phyloP scores from a whole-genome alignment of 768 basidiomycete genomes.

The Calocybe indica region DNA sequence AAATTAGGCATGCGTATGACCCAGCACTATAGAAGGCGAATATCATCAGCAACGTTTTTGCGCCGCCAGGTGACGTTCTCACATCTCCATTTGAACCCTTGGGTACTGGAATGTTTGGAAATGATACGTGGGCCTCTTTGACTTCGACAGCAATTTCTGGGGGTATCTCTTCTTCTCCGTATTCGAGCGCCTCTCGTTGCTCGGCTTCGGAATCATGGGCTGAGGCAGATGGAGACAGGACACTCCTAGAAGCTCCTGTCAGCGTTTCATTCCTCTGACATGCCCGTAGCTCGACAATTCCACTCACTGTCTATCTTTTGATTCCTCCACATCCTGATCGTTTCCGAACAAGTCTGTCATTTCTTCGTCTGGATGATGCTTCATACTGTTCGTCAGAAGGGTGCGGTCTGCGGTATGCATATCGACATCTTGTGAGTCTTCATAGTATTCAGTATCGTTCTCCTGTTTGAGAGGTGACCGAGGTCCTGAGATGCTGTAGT shows the following conservation, averaged over 20 bases:
- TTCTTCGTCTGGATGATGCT: slow-evolving; percentile 16
- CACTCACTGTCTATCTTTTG: slow-evolving; percentile 46
- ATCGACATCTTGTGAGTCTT: slow-evolving; percentile 34
- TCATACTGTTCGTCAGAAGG: slow-evolving; percentile 29
- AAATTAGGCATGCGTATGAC: slow-evolving; percentile 92
- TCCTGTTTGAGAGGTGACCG: slow-evolving; percentile 3
- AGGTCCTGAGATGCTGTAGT: slow-evolving; percentile 14
- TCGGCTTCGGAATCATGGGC: slow-evolving; percentile 59
- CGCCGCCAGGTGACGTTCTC: slow-evolving; percentile 19
- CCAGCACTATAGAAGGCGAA: slow-evolving; percentile 60
- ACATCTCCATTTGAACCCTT: slow-evolving; percentile 80
- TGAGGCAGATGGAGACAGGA: slow-evolving; percentile 42
- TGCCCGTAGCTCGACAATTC: background rate
- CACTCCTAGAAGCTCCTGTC: slow-evolving; percentile 15
- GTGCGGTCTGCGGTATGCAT: slow-evolving; percentile 13
- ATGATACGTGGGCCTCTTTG: slow-evolving; percentile 64
- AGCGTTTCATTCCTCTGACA: background rate
- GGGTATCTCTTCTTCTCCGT: slow-evolving; percentile 72
- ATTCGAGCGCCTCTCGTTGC: slow-evolving; percentile 70
- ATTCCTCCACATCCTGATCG: slow-evolving; percentile 47
- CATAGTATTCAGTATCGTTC: slow-evolving; percentile 19
- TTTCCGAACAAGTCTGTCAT: slow-evolving; percentile 82
- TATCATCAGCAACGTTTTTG: slow-evolving; percentile 3
- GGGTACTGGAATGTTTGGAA: slow-evolving; percentile 86
- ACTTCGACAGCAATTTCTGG: slow-evolving; percentile 48